Conservation (phyloP, 805 yeast species). For the Citeromyces matritensis region DNA sequence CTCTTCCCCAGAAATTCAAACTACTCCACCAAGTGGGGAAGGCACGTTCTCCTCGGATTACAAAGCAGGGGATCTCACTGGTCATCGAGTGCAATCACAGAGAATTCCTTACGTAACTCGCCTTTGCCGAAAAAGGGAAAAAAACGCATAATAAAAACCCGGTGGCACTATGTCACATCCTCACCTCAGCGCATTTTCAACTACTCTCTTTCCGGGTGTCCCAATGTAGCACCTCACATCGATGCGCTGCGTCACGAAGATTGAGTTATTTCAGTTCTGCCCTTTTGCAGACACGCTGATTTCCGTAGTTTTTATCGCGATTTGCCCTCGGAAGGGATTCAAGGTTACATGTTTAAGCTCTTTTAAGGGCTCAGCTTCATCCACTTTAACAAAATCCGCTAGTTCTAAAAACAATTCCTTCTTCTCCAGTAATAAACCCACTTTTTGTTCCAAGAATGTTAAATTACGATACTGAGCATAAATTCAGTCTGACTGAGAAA, state of each 20-base stretch:
- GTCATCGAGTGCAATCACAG: conserved; percentile 7
- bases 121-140: conserved; percentile 13
- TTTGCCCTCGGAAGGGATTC: conserved; percentile 66
- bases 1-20: conserved; percentile 16
- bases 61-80: conserved; percentile 29
- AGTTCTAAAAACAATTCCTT: no score
- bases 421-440: no score
- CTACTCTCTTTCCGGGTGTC: conserved; percentile 51
- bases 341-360: conserved; percentile 65
- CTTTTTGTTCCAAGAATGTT: no score
- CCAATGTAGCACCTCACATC: conserved; percentile 73
- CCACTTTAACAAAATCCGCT: no score
- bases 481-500: no score
- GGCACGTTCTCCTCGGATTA: conserved; percentile 74
- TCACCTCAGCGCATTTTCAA: conserved; percentile 85
- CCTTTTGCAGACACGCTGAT: conserved; percentile 83
- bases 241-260: conserved; percentile 82
- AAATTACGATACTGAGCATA: no score
- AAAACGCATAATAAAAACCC: conserved; percentile 53
- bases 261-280: conserved; percentile 86
- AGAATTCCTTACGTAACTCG: conserved; percentile 11
- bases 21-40: conserved; percentile 49
- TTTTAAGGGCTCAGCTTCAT: conserved; percentile 63
- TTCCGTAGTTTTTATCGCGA: conserved; percentile 78
- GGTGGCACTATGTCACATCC: conserved; percentile 85